Evolutionary conservation across 139 green algal genomes (phyloP).

Genomic region (Limnomonas spitsbergensis): DNA sequence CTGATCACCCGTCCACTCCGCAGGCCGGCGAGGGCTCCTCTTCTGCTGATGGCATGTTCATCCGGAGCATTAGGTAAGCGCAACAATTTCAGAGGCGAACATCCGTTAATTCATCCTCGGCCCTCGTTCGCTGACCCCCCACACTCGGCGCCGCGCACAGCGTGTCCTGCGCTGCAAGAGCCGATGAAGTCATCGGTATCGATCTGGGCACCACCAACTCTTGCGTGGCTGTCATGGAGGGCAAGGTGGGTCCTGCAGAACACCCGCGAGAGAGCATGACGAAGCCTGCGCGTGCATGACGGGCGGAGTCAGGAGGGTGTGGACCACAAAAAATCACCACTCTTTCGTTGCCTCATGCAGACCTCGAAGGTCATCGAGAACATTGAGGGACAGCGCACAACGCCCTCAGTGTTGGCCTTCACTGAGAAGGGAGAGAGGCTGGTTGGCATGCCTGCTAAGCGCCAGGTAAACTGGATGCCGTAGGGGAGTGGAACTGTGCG

Average conservation of each 20-base stretch:
- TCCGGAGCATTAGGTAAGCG: background rate
- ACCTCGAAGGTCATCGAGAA: constrained; percentile 96
- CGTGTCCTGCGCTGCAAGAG: constrained; percentile 36
- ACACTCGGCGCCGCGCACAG: constrained; percentile 23
- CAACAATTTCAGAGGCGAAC: background rate
- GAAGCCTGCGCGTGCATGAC: too few relatives aligned
- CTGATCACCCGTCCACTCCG: background rate
- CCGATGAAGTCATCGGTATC: constrained; percentile 95
- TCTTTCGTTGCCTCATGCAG: too few relatives aligned
- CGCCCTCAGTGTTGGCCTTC: constrained; percentile 96
- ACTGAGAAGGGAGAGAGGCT: constrained; percentile 94
- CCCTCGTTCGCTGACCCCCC: background rate
- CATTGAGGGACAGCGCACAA: constrained; percentile 92
- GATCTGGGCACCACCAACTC: constrained; percentile 99
- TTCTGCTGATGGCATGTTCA: background rate
- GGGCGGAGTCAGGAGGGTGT: too few relatives aligned
- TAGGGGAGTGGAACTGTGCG: too few relatives aligned
- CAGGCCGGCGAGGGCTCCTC: background rate
- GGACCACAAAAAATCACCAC: too few relatives aligned
- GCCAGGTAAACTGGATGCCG: constrained; percentile 57
- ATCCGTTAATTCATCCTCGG: too few relatives aligned
- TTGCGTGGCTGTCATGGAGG: constrained; percentile 98
- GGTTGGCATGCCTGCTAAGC: constrained; percentile 92
- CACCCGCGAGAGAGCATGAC: constrained; percentile 70
- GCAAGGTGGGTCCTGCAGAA: constrained; percentile 83